These are phyloP conservation scores for Yarrowia alimentaria DNA, from an alignment of 805 yeast species.

Conservation along the genomic window DNA sequence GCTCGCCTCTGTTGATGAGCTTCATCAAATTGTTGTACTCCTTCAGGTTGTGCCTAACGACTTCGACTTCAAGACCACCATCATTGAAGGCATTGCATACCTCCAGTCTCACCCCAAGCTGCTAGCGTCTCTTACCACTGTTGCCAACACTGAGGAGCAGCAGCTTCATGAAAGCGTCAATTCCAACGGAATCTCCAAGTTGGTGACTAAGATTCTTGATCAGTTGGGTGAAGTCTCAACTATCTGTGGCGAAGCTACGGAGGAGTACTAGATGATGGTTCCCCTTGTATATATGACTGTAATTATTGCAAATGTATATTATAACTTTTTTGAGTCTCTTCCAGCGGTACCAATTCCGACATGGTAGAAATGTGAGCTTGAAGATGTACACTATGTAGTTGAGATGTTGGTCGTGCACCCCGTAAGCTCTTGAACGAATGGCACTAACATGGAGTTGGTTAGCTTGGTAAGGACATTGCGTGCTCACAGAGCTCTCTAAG, in stretches of 20 bases:
- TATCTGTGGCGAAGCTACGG: constrained; percentile 4
- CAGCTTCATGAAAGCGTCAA: constrained; percentile 49
- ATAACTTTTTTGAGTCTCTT: too few species aligned
- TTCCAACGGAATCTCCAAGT: constrained; percentile 11
- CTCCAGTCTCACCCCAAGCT: constrained; percentile 85
- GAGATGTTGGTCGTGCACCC: too few species aligned
- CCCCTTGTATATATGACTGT: too few species aligned
- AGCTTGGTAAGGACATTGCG: too few species aligned
- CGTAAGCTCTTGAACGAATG: too few species aligned
- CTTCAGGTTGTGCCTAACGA: constrained; percentile 49
- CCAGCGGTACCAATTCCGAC: too few species aligned
- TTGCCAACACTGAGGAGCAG: constrained; percentile 66
- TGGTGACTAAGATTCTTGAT: constrained; percentile 16
- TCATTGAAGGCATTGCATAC: constrained; percentile 63
- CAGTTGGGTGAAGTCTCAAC: constrained; percentile 4
- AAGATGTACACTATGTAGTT: too few species aligned
- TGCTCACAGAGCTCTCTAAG: too few species aligned
- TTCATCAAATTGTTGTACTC: constrained; percentile 64
- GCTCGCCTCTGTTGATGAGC: constrained; percentile 55
- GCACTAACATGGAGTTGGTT: too few species aligned
- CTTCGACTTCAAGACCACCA: constrained; percentile 36
- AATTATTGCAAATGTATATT: too few species aligned
- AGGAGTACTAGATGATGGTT: constrained; percentile 10
- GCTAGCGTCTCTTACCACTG: constrained; percentile 62
- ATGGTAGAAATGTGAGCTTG: too few species aligned